A percentile compares a stretch with the other conserved stretches of the same genome.
Evolutionary conservation across 257 asterid species (phyloP).

Genomic region (Phtheirospermum japonicum): DNA sequence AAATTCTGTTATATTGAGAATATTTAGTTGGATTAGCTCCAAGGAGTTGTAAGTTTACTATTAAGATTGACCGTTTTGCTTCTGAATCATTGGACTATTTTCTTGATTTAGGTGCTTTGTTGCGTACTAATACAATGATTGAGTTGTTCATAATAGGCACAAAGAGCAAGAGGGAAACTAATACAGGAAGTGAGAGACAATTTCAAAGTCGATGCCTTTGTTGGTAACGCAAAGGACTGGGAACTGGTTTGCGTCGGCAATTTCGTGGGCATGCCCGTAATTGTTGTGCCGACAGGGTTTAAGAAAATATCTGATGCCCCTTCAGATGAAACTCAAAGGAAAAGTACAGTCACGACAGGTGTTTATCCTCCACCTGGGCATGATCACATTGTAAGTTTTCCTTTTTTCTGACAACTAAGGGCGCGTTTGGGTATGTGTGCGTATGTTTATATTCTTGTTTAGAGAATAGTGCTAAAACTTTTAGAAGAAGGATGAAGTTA

Average conservation of each 20-base stretch:
- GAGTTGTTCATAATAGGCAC: conserved; percentile 50
- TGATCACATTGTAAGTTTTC: conserved; percentile 70
- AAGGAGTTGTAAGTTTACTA: no score
- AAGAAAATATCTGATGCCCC: conserved; percentile 60
- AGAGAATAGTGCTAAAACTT: background rate
- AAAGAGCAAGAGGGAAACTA: conserved; percentile 77
- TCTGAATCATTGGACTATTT: no score
- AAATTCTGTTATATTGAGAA: no score
- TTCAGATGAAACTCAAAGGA: conserved; percentile 51
- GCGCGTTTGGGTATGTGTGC: no score
- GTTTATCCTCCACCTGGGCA: conserved; percentile 81
- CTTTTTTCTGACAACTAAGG: background rate
- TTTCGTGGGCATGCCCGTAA: conserved; percentile 86
- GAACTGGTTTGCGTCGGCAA: conserved; percentile 77
- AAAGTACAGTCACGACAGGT: conserved; percentile 70
- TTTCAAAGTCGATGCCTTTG: conserved; percentile 74
- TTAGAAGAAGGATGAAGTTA: background rate
- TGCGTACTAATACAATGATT: no score
- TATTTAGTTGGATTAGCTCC: no score
- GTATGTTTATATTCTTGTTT: background rate
- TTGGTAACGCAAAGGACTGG: conserved; percentile 87
- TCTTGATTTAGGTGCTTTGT: no score
- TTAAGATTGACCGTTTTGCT: no score
- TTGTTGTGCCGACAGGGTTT: conserved; percentile 79
- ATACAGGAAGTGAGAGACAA: conserved; percentile 61